Base-by-base conservation (phyloP, 2,329 filamentous ascomycete genomes). In the Penicillium olsonii region DNA sequence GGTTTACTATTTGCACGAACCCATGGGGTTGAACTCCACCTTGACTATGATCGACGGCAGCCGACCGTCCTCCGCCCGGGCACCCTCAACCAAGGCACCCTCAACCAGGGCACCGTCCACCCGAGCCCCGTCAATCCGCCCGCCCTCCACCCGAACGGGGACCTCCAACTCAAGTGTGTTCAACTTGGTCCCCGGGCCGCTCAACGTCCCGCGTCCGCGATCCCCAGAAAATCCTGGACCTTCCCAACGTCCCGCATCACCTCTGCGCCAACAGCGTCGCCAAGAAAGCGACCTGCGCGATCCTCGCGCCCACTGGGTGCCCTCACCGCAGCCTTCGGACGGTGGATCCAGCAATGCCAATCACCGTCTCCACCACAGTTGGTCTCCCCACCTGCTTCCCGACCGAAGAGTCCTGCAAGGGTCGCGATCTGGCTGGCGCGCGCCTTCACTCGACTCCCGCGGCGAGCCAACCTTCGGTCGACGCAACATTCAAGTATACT, bases 401-500 rank as follows among this genome's bases (percentile, higher is more conserved):
- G 87, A 91, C 64, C 78, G 81, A 49, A 76, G 84, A 14, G 77
- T 81, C 38, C 76, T 77, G 46, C 71, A 75, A 50, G 81, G 76
- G 57, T 69, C 59, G 51, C 72, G 87, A 82, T 63, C 76, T 84
- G 14, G 33, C 2, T 94, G 89, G 88, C 83, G 85, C 52, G 84
- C 89, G 1, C 90, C 90, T 1, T 85, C 84, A 1, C 73, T 87
- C 18, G 82, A 84, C 52, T 87, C 85, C 71, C 81, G 81, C 2
- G 82, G 84, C 33, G 82, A 80, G 29, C 78, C 81, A 14, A 64
- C 83, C 3, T 78, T 87, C 55, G 85, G 84, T 42, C 81, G 82
- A 55, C 81, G 87, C 53, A 92, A 92, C 63, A 73, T 84, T 39
- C 90, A 95, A 68, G 80, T 92, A 24, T 75, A 87, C 44, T 75